phyloP scores from a whole-genome alignment of 1,284 basidiomycete species.

The Papiliotrema terrestris region DNA sequence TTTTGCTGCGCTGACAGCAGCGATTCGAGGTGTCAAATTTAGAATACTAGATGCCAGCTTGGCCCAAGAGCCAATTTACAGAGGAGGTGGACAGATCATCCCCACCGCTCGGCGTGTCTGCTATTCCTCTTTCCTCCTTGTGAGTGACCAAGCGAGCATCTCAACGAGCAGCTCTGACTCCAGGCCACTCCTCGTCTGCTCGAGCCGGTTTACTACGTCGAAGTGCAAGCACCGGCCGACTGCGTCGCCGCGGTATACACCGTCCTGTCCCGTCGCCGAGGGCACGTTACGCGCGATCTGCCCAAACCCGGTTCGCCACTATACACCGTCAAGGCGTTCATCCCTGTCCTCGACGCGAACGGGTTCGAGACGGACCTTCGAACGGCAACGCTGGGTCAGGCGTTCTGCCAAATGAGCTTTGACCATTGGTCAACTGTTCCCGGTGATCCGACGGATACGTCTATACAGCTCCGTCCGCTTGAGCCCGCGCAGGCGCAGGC shows the following conservation, averaged over 20 bases:
- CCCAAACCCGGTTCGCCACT: constrained; percentile 96
- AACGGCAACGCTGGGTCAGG: constrained; percentile 95
- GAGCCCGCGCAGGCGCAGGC: constrained; percentile 96
- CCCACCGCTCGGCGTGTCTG: constrained; percentile 95
- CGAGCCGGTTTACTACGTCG: constrained; percentile 97
- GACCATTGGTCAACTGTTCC: constrained; percentile 99
- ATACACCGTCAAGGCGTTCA: constrained; percentile 94
- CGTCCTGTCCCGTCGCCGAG: constrained; percentile 89
- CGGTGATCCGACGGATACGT: constrained; percentile 95
- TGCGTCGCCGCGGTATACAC: constrained; percentile 98
- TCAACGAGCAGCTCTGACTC: background rate
- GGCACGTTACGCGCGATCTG: constrained; percentile 95
- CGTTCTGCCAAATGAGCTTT: constrained; percentile 93
- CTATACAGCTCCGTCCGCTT: constrained; percentile 88
- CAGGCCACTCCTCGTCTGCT: constrained; percentile 86
- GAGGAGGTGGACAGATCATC: constrained; percentile 97
- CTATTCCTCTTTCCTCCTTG: constrained; percentile 98
- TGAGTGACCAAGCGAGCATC: constrained; percentile 42
- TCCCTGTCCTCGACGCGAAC: constrained; percentile 97
- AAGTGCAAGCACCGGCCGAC: constrained; percentile 97
- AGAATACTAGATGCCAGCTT: constrained; percentile 86
- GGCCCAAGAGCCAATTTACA: constrained; percentile 91
- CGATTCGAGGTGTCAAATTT: constrained; percentile 98
- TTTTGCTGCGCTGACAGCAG: constrained; percentile 49
- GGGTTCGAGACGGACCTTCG: constrained; percentile 98